phyloP scores from a whole-genome alignment of 2,329 filamentous ascomycete species.

The Endoconidiophora polonica region DNA sequence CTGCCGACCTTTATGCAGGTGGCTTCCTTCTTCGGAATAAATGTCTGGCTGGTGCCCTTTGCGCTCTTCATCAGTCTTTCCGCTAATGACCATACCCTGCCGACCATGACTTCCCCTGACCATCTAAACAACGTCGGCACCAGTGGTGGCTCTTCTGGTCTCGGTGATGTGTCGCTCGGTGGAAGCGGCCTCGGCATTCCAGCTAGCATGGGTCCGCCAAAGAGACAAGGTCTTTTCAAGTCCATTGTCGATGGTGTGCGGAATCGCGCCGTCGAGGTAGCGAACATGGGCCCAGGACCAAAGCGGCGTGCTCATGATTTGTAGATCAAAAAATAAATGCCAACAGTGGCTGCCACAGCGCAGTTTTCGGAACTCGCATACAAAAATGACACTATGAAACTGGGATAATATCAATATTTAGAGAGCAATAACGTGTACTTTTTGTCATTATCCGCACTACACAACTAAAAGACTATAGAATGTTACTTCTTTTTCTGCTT shows the following conservation, averaged over 20 bases:
- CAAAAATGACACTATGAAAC: too few relatives aligned
- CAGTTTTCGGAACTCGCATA: too few relatives aligned
- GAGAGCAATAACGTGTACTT: too few relatives aligned
- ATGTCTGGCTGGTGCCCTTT: slow-evolving; percentile 93
- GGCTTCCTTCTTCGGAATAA: slow-evolving; percentile 87
- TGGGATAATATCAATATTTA: too few relatives aligned
- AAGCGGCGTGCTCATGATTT: slow-evolving; percentile 1
- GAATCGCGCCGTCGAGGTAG: not conserved
- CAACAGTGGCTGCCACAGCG: too few relatives aligned
- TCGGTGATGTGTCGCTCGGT: not conserved
- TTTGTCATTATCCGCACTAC: too few relatives aligned
- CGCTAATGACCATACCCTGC: slow-evolving; percentile 86
- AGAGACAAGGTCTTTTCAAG: slow-evolving; percentile 49
- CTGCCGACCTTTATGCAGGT: slow-evolving; percentile 84
- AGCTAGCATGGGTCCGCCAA: slow-evolving; percentile 17
- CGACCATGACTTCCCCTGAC: slow-evolving; percentile 61
- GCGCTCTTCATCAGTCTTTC: slow-evolving; percentile 86
- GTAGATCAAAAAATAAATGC: not conserved
- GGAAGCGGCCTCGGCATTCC: not conserved
- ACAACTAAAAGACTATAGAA: too few relatives aligned
- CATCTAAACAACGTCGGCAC: slow-evolving; percentile 28
- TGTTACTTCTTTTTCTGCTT: not conserved
- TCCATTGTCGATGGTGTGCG: slow-evolving; percentile 36
- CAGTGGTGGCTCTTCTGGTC: slow-evolving; percentile 24
- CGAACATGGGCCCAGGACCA: not conserved